These are phyloP conservation scores for Hibiscus tridactylites DNA, from an alignment of 345 rosid genomes.

Conservation along the genomic window DNA sequence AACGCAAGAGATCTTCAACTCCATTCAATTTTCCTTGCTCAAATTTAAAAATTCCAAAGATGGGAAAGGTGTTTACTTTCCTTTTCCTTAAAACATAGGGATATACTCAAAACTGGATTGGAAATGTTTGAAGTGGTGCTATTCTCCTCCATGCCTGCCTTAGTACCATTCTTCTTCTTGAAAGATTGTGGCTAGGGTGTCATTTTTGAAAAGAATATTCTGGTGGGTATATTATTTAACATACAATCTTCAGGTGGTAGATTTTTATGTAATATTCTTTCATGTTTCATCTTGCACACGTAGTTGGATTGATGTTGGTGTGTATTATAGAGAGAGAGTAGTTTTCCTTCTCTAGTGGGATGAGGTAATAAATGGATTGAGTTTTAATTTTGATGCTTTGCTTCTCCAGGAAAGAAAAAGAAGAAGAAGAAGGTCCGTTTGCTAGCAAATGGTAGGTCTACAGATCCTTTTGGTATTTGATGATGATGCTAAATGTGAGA, in stretches of 20 bases:
- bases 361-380: not conserved
- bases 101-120: not conserved
- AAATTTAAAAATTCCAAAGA: no score
- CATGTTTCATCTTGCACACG: not conserved
- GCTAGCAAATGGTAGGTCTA: slow-evolving; percentile 45
- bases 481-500: not conserved
- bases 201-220: not conserved
- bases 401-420: slow-evolving; percentile 59
- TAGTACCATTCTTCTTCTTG: not conserved
- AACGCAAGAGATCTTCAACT: no score
- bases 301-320: slow-evolving; percentile 1
- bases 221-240: not conserved
- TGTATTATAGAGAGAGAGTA: not conserved
- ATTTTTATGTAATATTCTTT: not conserved
- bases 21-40: no score
- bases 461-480: not conserved
- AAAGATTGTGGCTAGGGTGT: not conserved
- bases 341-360: slow-evolving; percentile 2
- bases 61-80: no score
- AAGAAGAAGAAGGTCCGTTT: slow-evolving; percentile 71
- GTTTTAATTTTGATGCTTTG: slow-evolving; percentile 5
- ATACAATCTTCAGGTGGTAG: not conserved
- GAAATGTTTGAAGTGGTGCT: not conserved
- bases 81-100: not conserved
- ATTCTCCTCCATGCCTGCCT: not conserved